A percentile compares a stretch with the other conserved stretches of the same genome.
Conservation (phyloP, 495 filamentous ascomycete species). For the Penicillium coprophilum region DNA sequence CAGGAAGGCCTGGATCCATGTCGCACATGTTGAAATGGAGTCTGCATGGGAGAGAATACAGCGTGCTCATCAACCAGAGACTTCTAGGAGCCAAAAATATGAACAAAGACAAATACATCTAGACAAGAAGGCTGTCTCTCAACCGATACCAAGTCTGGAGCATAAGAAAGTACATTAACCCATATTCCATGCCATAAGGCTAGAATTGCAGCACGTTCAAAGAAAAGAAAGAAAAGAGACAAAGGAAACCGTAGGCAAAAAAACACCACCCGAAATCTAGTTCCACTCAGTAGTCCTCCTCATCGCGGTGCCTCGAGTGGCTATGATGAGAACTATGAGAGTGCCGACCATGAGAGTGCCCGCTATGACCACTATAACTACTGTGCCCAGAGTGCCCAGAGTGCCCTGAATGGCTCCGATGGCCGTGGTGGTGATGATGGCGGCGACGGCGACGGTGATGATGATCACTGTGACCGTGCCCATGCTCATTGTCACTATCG, state of each 20-base stretch:
- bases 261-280: neutral
- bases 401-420: constrained; percentile 33
- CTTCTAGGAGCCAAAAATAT: neutral
- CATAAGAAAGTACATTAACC: neutral
- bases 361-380: constrained; percentile 13
- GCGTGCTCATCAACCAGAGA: neutral
- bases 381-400: constrained; percentile 27
- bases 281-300: constrained; percentile 2
- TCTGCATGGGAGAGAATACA: neutral
- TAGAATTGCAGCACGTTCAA: neutral
- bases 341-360: constrained; percentile 2
- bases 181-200: neutral
- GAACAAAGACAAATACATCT: neutral
- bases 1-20: neutral
- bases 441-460: constrained; percentile 19
- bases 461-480: constrained; percentile 22
- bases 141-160: neutral
- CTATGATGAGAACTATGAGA: constrained; percentile 3
- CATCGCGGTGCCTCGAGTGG: constrained; percentile 5
- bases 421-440: constrained; percentile 21
- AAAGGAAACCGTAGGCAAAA: neutral
- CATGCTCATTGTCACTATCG: constrained; percentile 17
- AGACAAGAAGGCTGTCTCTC: neutral
- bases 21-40: neutral
- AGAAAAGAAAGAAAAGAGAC: neutral